Percentiles rank a stretch among this genome's conserved stretches.
Evolutionary conservation across 2,329 filamentous ascomycete species (phyloP).

Genomic region (Fusarium sp.): DNA sequence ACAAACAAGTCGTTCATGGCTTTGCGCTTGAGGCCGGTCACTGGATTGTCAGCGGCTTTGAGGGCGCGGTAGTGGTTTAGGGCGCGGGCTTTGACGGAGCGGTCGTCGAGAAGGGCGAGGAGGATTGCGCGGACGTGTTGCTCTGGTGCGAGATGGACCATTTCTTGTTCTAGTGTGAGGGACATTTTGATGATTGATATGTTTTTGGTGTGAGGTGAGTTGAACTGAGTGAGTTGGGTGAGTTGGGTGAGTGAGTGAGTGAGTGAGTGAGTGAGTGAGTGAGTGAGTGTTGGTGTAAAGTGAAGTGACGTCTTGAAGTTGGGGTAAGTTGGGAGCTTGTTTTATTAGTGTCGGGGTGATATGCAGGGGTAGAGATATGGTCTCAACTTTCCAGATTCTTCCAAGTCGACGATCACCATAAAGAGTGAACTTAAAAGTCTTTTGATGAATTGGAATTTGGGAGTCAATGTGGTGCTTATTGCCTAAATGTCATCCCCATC

Average conservation of each 20-base stretch:
- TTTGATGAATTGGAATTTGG: not conserved
- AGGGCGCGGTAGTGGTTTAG: constrained; percentile 9
- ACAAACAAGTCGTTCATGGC: constrained; percentile 21
- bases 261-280: not conserved
- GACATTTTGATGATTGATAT: not conserved
- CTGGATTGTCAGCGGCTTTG: not conserved
- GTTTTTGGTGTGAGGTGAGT: not conserved
- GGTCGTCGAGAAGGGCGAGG: constrained; percentile 24
- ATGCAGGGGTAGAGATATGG: not conserved
- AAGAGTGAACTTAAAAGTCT: accelerated
- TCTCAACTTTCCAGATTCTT: not conserved
- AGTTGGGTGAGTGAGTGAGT: not conserved
- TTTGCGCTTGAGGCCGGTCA: constrained; percentile 26
- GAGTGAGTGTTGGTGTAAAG: not conserved
- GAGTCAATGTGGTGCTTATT: not conserved
- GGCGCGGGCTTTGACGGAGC: not conserved
- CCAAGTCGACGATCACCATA: not conserved
- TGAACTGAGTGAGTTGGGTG: not conserved
- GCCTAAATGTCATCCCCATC: not conserved
- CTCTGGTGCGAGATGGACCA: constrained; percentile 21
- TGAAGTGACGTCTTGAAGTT: not conserved
- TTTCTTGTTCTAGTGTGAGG: not conserved
- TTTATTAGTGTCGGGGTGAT: not conserved
- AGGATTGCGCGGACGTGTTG: constrained; percentile 31
- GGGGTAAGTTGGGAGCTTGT: not conserved